Evolutionary conservation across 2,329 filamentous ascomycete genomes (phyloP).

Genomic region (Zymoseptoria ardabiliae): DNA sequence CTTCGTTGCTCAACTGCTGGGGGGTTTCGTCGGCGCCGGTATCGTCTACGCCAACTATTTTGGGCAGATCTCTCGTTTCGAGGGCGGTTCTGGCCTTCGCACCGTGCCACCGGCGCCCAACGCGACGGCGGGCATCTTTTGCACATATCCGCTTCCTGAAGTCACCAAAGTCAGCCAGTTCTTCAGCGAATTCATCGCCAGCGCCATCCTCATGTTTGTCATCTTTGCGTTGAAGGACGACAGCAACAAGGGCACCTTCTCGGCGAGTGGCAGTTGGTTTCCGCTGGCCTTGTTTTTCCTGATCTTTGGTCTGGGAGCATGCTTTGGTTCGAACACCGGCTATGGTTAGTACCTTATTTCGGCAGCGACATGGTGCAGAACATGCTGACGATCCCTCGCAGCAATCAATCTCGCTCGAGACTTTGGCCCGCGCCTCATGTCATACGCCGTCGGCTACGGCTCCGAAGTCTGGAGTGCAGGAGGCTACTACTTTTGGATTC

Average conservation of each 20-base stretch:
- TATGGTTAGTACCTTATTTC: conserved; percentile 34
- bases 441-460: conserved; percentile 61
- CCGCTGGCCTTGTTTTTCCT: conserved; percentile 58
- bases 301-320: conserved; percentile 60
- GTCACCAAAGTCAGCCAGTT: conserved; percentile 60
- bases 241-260: conserved; percentile 31
- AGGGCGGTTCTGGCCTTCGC: conserved; percentile 52
- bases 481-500: conserved; percentile 61
- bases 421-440: conserved; percentile 61
- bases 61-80: conserved; percentile 52
- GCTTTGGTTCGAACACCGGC: conserved; percentile 63
- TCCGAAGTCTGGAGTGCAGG: conserved; percentile 55
- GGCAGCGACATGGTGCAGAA: too few species aligned
- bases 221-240: conserved; percentile 61
- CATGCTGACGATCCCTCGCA: neutral
- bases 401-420: conserved; percentile 62
- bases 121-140: conserved; percentile 60
- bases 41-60: conserved; percentile 43
- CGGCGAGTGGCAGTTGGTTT: conserved; percentile 38
- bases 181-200: conserved; percentile 63
- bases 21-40: conserved; percentile 53
- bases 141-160: conserved; percentile 58
- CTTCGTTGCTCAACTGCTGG: conserved; percentile 56
- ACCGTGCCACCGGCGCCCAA: conserved; percentile 54
- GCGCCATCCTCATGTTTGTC: conserved; percentile 59